Conservation (phyloP, 176 grass and related monocot genomes). For the Poa pratensis region DNA sequence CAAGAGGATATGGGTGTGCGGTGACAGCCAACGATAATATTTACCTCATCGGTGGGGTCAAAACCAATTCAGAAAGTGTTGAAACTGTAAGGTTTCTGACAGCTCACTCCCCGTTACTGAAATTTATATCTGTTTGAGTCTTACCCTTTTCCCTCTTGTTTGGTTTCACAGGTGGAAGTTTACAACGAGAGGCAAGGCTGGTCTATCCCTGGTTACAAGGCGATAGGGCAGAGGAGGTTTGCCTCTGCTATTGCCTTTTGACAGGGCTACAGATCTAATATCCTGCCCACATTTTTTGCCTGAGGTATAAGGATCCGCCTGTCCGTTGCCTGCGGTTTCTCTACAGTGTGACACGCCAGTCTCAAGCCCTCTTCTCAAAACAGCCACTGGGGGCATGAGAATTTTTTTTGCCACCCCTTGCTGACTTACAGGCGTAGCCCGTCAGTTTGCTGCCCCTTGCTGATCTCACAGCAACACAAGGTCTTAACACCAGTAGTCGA, state of each 20-base stretch:
- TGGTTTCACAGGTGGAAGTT: slow-evolving; percentile 61
- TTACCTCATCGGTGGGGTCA: slow-evolving; percentile 62
- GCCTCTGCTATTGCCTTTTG: slow-evolving; percentile 58
- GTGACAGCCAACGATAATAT: slow-evolving; percentile 50
- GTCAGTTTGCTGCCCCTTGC: background rate
- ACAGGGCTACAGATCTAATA: slow-evolving; percentile 27
- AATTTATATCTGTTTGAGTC: background rate
- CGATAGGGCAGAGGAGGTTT: slow-evolving; percentile 66
- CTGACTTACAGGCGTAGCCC: background rate
- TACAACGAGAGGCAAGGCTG: slow-evolving; percentile 64
- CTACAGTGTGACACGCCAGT: background rate
- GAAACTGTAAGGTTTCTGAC: slow-evolving; percentile 54
- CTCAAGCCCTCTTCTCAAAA: background rate
- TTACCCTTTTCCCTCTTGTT: background rate
- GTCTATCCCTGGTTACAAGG: slow-evolving; percentile 39
- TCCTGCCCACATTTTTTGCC: background rate
- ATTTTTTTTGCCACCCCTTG: background rate
- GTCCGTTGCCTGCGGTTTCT: background rate
- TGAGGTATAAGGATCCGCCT: background rate
- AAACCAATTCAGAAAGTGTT: slow-evolving; percentile 23
- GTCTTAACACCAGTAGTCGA: background rate
- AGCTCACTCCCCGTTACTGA: background rate
- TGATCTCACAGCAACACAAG: background rate
- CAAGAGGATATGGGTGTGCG: slow-evolving; percentile 70
- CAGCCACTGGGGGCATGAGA: background rate